phyloP scores from a whole-genome alignment of 371 early-diverging fungal species.

The Mucor piriformis region DNA sequence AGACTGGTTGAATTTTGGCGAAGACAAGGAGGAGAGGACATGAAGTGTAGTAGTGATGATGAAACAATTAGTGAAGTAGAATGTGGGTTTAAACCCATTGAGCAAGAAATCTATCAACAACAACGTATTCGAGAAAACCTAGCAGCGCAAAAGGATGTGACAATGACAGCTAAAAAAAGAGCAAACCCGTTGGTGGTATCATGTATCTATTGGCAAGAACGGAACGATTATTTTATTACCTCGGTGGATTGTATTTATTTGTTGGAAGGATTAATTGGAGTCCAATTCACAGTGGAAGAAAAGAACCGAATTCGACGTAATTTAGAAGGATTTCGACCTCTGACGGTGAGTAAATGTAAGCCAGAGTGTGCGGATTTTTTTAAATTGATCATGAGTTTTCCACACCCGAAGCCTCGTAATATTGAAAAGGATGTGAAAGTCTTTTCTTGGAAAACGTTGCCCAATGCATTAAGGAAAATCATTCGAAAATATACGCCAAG shows the following conservation, averaged over 20 bases:
- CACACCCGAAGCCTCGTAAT: conserved; percentile 81
- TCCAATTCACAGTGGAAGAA: conserved; percentile 77
- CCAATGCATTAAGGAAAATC: conserved; percentile 72
- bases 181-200: conserved; percentile 61
- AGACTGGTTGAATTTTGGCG: conserved; percentile 79
- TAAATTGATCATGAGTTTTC: conserved; percentile 80
- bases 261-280: conserved; percentile 71
- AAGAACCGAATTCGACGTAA: conserved; percentile 86
- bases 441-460: conserved; percentile 73
- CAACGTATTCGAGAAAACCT: conserved; percentile 18
- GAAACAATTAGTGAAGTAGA: conserved; percentile 6
- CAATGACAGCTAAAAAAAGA: background rate
- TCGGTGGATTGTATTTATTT: conserved; percentile 80
- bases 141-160: conserved; percentile 5
- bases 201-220: conserved; percentile 80
- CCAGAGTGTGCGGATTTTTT: conserved; percentile 72
- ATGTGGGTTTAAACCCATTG: conserved; percentile 19
- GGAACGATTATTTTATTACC: conserved; percentile 75
- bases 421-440: conserved; percentile 89
- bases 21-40: conserved; percentile 54
- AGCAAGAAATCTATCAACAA: conserved; percentile 23
- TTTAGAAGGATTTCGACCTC: conserved; percentile 77
- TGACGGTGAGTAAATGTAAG: conserved; percentile 76
- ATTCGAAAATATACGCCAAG: conserved; percentile 68
- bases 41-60: background rate